These are phyloP conservation scores for Mentha longifolia DNA, from an alignment of 257 asterid genomes.

Conservation along the genomic window DNA sequence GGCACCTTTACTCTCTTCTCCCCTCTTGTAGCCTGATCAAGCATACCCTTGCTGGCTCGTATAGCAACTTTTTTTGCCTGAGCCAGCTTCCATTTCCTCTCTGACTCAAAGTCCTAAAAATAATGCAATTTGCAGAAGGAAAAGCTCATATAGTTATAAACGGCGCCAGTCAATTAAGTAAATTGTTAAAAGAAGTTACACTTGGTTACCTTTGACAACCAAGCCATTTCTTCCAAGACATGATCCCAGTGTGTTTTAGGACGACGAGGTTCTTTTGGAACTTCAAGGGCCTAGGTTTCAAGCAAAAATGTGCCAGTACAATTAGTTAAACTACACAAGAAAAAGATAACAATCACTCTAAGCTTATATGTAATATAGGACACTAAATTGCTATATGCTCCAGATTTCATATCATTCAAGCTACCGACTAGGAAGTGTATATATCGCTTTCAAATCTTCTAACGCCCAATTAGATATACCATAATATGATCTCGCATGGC, in stretches of 20 bases:
- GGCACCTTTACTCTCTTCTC: constrained; percentile 90
- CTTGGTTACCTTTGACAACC: constrained; percentile 86
- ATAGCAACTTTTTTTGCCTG: constrained; percentile 97
- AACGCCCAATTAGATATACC: constrained; percentile 15
- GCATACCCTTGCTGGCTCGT: constrained; percentile 93
- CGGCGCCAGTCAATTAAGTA: constrained; percentile 6
- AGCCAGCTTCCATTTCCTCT: constrained; percentile 97
- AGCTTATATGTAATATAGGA: constrained; percentile 14
- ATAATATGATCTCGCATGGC: not conserved
- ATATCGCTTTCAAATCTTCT: constrained; percentile 2
- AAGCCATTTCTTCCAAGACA: constrained; percentile 98
- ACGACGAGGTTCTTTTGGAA: constrained; percentile 93
- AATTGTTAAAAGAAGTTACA: constrained; percentile 14
- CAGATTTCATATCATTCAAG: constrained; percentile 24
- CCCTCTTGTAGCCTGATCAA: constrained; percentile 97
- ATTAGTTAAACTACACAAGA: constrained; percentile 20
- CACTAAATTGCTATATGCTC: constrained; percentile 21
- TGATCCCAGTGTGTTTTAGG: constrained; percentile 99
- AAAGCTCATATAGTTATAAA: constrained; percentile 13
- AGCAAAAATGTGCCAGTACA: constrained; percentile 26
- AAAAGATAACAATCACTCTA: constrained; percentile 10
- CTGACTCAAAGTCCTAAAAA: constrained; percentile 92
- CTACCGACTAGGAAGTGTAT: not conserved
- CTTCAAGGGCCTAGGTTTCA: constrained; percentile 77
- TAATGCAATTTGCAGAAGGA: constrained; percentile 32